These are phyloP conservation scores for Pezicula carpinea DNA, from an alignment of 2,329 filamentous ascomycete species.

Conservation along the genomic window DNA sequence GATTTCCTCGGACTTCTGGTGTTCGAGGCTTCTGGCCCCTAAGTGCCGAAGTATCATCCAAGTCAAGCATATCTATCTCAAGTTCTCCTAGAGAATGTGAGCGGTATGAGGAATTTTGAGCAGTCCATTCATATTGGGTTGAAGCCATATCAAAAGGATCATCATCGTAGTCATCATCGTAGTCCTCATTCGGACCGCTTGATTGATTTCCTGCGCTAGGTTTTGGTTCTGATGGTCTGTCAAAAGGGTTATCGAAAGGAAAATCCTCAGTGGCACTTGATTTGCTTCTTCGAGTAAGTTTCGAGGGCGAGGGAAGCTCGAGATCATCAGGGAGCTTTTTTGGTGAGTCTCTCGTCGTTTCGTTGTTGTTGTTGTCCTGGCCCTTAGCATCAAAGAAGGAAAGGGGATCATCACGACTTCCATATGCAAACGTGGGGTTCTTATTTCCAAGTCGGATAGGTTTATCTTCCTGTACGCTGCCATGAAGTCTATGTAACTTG, in stretches of 20 bases:
- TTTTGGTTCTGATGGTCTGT: too few species aligned
- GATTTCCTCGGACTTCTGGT: slow-evolving; percentile 16
- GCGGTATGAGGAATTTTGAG: slow-evolving; percentile 1
- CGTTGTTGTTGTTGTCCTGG: background rate
- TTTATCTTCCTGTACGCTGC: slow-evolving; percentile 20
- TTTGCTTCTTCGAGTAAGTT: slow-evolving; percentile 9
- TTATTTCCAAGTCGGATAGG: slow-evolving; percentile 20
- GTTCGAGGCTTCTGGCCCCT: slow-evolving; percentile 1
- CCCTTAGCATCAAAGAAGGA: slow-evolving; percentile 13
- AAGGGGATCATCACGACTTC: slow-evolving; percentile 16
- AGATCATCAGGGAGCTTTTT: slow-evolving; percentile 29
- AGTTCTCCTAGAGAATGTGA: slow-evolving; percentile 12
- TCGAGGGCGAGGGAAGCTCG: slow-evolving; percentile 34
- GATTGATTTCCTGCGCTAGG: too few species aligned
- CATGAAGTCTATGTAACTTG: slow-evolving; percentile 27
- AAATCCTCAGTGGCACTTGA: too few species aligned
- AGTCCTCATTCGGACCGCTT: slow-evolving; percentile 8
- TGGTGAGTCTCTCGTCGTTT: slow-evolving; percentile 1
- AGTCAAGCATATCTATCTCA: slow-evolving; percentile 22
- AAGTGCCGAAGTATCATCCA: slow-evolving; percentile 15
- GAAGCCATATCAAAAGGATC: slow-evolving; percentile 1
- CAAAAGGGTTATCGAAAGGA: too few species aligned
- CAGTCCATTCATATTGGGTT: background rate
- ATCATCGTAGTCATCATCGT: background rate
- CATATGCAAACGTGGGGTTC: slow-evolving; percentile 22